Base-by-base conservation (phyloP, 2,329 filamentous ascomycete species). In the Ilyonectria mors-panacis region DNA sequence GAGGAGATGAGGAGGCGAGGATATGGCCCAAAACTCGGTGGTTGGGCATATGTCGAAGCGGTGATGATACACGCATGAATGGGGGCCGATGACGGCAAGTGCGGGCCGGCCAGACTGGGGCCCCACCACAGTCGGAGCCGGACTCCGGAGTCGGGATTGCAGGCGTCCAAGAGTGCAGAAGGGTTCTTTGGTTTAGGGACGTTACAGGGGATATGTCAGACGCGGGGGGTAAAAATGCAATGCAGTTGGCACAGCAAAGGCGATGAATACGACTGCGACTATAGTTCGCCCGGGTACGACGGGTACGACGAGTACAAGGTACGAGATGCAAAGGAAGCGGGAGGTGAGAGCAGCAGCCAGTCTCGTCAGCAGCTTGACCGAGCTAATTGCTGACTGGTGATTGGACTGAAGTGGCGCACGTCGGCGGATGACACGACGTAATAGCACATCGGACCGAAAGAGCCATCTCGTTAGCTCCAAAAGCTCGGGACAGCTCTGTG, bases 51-150 rank as follows among this genome's bases (percentile, higher is more conserved):
- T 7, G 45, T 48, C 12, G 13, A 28, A 28, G 53, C 17, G 61
- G 39, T 45, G 56, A 33, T 37, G 62, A n/a, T 44, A 39, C n/a
- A 51, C 23, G 47, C 26, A 30, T 37, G 39, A 6, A 19, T 19
- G 35, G 51, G 42, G 42, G 37, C 63, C 53, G 63, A 66, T 66
- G 63, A 48, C 53, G 58, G 57, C 63, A 26, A 47, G 17, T 23
- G 26, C 39, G 51, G 50, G 57, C 26, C 21, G 57, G 50, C 13
- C 58, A 54, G 58, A 39, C 51, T 33, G 12, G 50, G 19, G 19
- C 45, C 57, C 37, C 6, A 51, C 56, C 26, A 17, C 35, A 28
- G 28, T 37, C 59, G 59, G 59, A 37, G 57, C 57, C 63, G 58
- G 37, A 50, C 12, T 33, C 58, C 51, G 57, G 45, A 37, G 63